Conservation (phyloP, 2,329 filamentous ascomycete genomes). For the Beauveria scarabaeidicola region DNA sequence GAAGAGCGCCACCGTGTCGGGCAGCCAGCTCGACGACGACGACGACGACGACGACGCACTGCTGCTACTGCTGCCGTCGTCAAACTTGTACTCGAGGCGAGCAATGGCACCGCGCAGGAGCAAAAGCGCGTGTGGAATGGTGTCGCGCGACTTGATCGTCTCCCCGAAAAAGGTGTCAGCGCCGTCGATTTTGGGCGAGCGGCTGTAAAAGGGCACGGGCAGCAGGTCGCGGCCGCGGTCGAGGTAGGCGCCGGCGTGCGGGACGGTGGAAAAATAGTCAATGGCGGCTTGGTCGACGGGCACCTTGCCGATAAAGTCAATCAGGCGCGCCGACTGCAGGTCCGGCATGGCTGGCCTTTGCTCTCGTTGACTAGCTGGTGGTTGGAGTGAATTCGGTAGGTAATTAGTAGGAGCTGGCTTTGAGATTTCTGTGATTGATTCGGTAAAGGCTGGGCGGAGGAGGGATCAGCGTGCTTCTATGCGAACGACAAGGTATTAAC, state of each 20-base stretch:
- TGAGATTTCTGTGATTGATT: not conserved
- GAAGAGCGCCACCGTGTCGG: not conserved
- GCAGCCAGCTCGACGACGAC: not conserved
- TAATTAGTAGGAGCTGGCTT: not conserved
- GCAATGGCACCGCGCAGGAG: conserved; percentile 2
- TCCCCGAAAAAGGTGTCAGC: not conserved
- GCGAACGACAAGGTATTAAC: too few relatives aligned
- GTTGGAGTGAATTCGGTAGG: not conserved
- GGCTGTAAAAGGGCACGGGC: conserved; percentile 1
- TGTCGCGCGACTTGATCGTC: not conserved
- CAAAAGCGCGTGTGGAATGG: not conserved
- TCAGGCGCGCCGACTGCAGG: not conserved
- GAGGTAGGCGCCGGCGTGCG: not conserved
- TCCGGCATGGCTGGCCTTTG: not conserved
- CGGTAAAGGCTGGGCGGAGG: not conserved
- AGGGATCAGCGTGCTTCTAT: not conserved
- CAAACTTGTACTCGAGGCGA: not conserved
- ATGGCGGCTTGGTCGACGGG: not conserved
- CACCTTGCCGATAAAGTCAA: conserved; percentile 1
- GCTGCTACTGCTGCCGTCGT: not conserved
- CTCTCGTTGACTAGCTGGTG: too few relatives aligned
- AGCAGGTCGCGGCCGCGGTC: not conserved
- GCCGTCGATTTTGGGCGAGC: not conserved
- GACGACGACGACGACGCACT: too few relatives aligned
- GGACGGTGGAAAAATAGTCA: not conserved